These are phyloP conservation scores for Heritiera fomes DNA, from an alignment of 345 rosid genomes.

Conservation along the genomic window DNA sequence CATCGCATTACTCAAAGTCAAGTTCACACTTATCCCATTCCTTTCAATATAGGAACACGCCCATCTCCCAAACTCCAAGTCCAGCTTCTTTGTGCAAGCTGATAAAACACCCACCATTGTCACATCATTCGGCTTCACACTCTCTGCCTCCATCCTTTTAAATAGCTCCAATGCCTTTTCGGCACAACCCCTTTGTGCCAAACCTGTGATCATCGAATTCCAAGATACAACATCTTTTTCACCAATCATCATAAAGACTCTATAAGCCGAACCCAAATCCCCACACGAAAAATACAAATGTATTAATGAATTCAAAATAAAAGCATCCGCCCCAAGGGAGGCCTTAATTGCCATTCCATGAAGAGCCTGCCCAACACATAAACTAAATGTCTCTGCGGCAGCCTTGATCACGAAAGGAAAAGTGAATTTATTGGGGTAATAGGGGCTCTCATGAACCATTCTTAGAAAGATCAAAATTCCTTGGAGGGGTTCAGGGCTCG, in stretches of 20 bases:
- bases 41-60: slow-evolving; percentile 50
- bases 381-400: slow-evolving; percentile 38
- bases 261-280: slow-evolving; percentile 56
- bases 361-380: slow-evolving; percentile 46
- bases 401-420: slow-evolving; percentile 72
- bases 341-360: slow-evolving; percentile 66
- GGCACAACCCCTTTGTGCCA: slow-evolving; percentile 54
- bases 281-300: slow-evolving; percentile 61
- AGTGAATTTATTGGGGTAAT: slow-evolving; percentile 58
- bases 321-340: slow-evolving; percentile 46
- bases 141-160: slow-evolving; percentile 50
- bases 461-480: slow-evolving; percentile 47
- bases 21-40: slow-evolving; percentile 39
- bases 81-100: slow-evolving; percentile 55
- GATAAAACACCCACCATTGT: slow-evolving; percentile 72
- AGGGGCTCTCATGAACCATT: slow-evolving; percentile 47
- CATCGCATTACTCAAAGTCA: slow-evolving; percentile 68
- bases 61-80: slow-evolving; percentile 59
- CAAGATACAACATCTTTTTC: slow-evolving; percentile 71
- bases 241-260: slow-evolving; percentile 47
- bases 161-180: slow-evolving; percentile 58
- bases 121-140: slow-evolving; percentile 55
- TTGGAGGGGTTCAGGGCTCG: slow-evolving; percentile 50
- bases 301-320: slow-evolving; percentile 55
- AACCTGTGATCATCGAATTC: slow-evolving; percentile 74